Percentiles rank a stretch among this genome's conserved stretches.
phyloP scores from a whole-genome alignment of 352 stramenopile species.

The Phytophthora aleatoria region DNA sequence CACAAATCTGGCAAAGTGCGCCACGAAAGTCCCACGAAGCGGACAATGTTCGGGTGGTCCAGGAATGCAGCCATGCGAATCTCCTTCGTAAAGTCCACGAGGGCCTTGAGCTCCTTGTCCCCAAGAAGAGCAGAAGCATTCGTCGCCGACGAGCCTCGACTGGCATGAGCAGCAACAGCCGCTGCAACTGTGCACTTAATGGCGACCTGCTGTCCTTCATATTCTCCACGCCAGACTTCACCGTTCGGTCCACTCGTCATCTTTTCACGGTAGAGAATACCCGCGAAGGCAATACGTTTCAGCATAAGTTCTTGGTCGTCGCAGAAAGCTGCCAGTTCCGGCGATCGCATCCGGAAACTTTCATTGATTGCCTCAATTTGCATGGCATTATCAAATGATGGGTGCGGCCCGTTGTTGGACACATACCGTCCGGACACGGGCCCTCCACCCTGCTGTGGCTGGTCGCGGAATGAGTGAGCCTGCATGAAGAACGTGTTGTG shows the following conservation, averaged over 20 bases:
- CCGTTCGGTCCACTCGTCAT: conserved; percentile 37
- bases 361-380: conserved; percentile 46
- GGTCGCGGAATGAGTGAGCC: conserved; percentile 22
- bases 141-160: conserved; percentile 10
- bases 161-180: conserved; percentile 13
- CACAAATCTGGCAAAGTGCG: conserved; percentile 48
- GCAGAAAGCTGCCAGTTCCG: conserved; percentile 38
- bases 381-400: conserved; percentile 24
- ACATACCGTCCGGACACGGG: conserved; percentile 19
- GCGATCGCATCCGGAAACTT: conserved; percentile 34
- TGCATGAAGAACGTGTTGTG: conserved; percentile 39
- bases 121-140: conserved; percentile 25
- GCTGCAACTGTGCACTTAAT: conserved; percentile 51
- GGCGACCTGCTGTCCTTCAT: conserved; percentile 50
- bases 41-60: conserved; percentile 59
- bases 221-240: conserved; percentile 68
- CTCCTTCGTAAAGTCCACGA: conserved; percentile 49
- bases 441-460: background rate
- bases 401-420: conserved; percentile 29
- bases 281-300: conserved; percentile 40
- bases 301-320: conserved; percentile 45
- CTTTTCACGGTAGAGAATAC: conserved; percentile 34
- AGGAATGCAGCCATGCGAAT: conserved; percentile 53
- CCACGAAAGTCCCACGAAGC: conserved; percentile 57
- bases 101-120: conserved; percentile 36